These are phyloP conservation scores for Ogataea chonburiensis DNA, from an alignment of 805 yeast species.

Conservation along the genomic window DNA sequence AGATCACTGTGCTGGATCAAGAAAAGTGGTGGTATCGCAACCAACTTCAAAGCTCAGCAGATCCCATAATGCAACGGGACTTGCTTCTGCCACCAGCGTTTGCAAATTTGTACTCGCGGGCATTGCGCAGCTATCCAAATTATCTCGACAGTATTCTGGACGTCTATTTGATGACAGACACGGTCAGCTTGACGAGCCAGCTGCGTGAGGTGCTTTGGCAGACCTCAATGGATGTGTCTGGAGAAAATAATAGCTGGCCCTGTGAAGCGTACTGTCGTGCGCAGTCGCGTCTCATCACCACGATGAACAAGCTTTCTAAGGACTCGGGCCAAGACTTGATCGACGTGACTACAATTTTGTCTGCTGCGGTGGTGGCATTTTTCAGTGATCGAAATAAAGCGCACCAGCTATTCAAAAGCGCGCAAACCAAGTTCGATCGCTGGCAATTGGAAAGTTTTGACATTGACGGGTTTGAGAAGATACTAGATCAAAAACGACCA, in stretches of 20 bases:
- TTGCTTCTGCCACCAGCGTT: constrained; percentile 30
- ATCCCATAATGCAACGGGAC: constrained; percentile 16
- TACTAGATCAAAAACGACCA: constrained; percentile 9
- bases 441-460: constrained; percentile 35
- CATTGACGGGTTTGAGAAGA: constrained; percentile 32
- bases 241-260: constrained; percentile 25
- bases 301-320: constrained; percentile 22
- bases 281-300: constrained; percentile 27
- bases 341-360: constrained; percentile 31
- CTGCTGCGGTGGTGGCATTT: constrained; percentile 30
- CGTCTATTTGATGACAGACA: constrained; percentile 12
- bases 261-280: constrained; percentile 24
- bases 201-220: constrained; percentile 32
- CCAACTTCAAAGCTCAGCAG: constrained; percentile 13
- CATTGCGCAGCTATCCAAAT: constrained; percentile 25
- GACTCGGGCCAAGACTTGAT: constrained; percentile 17
- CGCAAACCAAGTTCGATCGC: constrained; percentile 31
- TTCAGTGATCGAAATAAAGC: constrained; percentile 26
- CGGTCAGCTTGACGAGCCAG: constrained; percentile 20
- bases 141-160: constrained; percentile 24
- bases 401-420: constrained; percentile 26
- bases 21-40: constrained; percentile 27
- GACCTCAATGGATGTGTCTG: constrained; percentile 30
- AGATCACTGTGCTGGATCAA: constrained; percentile 28
- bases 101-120: constrained; percentile 25